Evolutionary conservation across 441 rosid species (phyloP), one percentile per base, ranked within the genome.

Genomic region (Hura crepitans): DNA sequence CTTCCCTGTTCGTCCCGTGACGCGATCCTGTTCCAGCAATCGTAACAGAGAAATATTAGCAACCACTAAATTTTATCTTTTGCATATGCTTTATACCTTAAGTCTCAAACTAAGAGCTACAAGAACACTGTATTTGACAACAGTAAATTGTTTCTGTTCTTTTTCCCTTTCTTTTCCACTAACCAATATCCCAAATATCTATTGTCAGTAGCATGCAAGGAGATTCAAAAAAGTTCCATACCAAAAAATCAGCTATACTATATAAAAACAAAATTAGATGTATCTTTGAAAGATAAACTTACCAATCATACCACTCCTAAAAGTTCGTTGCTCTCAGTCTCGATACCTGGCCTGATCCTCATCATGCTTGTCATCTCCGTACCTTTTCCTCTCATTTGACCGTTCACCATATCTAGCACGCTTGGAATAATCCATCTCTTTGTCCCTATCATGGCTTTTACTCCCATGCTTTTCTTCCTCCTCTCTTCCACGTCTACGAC

Each of bases 321-420:
- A 8, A 59, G 39, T 28, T 23, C 8, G 13, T 37, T 5, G 42
- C 14, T 17, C 35, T 66, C 35, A 69, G 54, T 72, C 77, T 53
- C 65, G 22, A 60, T 27, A 70, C 69, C 77, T 74, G 73, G 54
- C 65, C 25, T 60, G 72, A 58, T 71, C 75, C 33, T 75, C 84
- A 66, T 63, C 70, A 51, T 6, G 65, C 27, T 45, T 74, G 66
- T 77, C 83, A 33, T 68, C 50, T 30, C 66, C 82, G 9, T 70
- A 66, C 0, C 71, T 54, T 63, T 47, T 83, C 70, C 85, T 80
- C 76, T 80, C 86, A 68, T 70, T 76, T 33, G 78, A 78, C 47
- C 68, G 64, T 76, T 80, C 85, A 35, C 79, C 85, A 75, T 84
- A 75, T 73, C 81, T 80, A n/a, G 71, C 81, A 76, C 81, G 80